Evolutionary conservation across 208 protist species (phyloP).

Genomic region (Polymyxa betae): DNA sequence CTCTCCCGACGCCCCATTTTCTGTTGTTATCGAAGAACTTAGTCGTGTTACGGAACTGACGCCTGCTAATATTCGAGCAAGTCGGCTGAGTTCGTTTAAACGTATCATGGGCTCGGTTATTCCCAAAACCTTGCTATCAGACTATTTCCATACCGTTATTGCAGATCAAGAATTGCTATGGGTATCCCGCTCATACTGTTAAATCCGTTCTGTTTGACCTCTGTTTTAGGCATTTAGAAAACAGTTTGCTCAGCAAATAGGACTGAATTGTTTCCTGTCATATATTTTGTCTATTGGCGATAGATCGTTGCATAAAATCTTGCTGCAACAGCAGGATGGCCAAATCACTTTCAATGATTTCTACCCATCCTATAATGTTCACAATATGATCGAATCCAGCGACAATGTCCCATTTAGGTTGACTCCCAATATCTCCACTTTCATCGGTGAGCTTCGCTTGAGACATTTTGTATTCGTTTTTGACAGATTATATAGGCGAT

Average conservation of each 20-base stretch:
- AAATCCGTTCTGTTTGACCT: background rate
- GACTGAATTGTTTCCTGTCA: constrained; percentile 51
- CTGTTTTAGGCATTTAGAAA: constrained; percentile 58
- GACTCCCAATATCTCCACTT: constrained; percentile 61
- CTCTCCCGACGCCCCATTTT: constrained; percentile 21
- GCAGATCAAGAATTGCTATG: background rate
- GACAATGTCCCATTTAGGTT: constrained; percentile 57
- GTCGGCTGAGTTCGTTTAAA: background rate
- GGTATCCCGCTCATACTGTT: background rate
- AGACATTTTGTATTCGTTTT: background rate
- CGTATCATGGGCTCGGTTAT: background rate
- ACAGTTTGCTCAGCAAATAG: constrained; percentile 59
- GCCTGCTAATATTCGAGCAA: background rate
- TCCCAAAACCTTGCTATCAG: background rate
- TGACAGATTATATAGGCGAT: background rate
- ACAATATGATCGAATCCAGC: constrained; percentile 53
- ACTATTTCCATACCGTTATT: background rate
- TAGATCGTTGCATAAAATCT: constrained; percentile 60
- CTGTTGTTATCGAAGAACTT: background rate
- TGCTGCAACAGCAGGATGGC: constrained; percentile 15
- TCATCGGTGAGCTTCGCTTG: background rate
- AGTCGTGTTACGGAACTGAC: background rate
- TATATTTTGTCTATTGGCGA: constrained; percentile 61
- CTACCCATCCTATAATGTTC: constrained; percentile 57
- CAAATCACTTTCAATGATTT: constrained; percentile 57